Evolutionary conservation across 1,284 basidiomycete species (phyloP), one percentile per base, ranked within the genome.

Genomic region (Pyrrhoderma noxium): DNA sequence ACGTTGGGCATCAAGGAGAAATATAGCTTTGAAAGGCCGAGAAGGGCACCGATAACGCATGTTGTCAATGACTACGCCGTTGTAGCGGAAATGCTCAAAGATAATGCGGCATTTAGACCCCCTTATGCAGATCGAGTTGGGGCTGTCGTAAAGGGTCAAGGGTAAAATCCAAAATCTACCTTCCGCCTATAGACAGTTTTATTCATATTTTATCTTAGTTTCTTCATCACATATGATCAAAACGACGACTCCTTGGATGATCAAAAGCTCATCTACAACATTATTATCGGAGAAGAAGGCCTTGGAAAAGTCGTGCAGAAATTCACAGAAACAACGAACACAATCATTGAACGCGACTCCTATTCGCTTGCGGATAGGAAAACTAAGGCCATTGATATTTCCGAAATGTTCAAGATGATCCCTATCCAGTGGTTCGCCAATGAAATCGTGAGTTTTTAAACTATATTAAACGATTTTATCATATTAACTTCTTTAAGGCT

Each of bases 381-480:
- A 27, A 70, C 68, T 3, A 67, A 64, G 40, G 74, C 72, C 40
- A 70, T 90, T 19, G 85, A 93, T 61, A 66, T 93, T 53, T 71
- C 75, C 4, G 80, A 88, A 58, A 85, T 91, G 2, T 62, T 88
- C 56, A 83, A 77, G 61, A 62, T 71, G 31, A 73, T 83, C 0
- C 82, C 89, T 4, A 66, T 88, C 31, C 67, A 76, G 56, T 89
- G 85, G 82, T 78, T 72, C 23, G 79, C 83, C 2, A 70, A 71
- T 22, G 79, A 87, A 49, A 66, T 90, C 43, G 87, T 88, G 54
- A 45, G 82, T 70, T 1, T 18, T 2, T 37, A 31, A 5, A 31
- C 14, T 51, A 16, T 23, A 22, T 37, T 27, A 36, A 8, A 9
- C 18, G 44, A 9, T 5, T 16, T 21, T 27, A 14, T 18, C 34